Base-by-base conservation (phyloP, 768 basidiomycete species). In the Mycena venus region DNA sequence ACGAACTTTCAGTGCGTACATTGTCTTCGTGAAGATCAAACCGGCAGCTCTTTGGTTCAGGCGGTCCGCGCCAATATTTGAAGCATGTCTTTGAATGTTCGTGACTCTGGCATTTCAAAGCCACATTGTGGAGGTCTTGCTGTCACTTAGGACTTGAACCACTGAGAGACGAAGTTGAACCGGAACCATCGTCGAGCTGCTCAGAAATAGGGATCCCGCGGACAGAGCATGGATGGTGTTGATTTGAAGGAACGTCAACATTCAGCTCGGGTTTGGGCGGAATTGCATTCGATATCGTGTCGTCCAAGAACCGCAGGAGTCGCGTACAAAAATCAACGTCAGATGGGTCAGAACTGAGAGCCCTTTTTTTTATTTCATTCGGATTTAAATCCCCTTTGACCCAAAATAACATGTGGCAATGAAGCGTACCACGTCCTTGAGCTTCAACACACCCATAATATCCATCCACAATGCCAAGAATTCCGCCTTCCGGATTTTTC, bases 371-470 rank as follows among this genome's bases (percentile, higher is more conserved):
- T n/a, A 68, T 68, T 23, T 68, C 66, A n/a, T 68, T 44, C 8
- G 66, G 53, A n/a, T 68, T 68, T 53, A 68, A 67, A n/a, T n/a
- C n/a, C n/a, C n/a, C n/a, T n/a, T n/a, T n/a, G n/a, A n/a, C n/a
- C n/a, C n/a, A n/a, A n/a, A n/a, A n/a, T n/a, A n/a, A n/a, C n/a
- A n/a, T n/a, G n/a, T n/a, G n/a, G n/a, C n/a, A n/a, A n/a, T n/a
- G n/a, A n/a, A n/a, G n/a, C n/a, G n/a, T n/a, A n/a, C n/a, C n/a
- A n/a, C n/a, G n/a, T n/a, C n/a, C n/a, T 72, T 82, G 83, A 10
- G 81, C 80, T 72, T 83, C 82, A 21, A 82, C 78, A 47, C 78
- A 76, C 11, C 84, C 84, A 61, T 82, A 84, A 60, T 80, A 80
- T 9, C 76, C 79, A 29, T 70, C 65, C 59, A 68, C 73, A 8